Base-by-base conservation (phyloP, 345 rosid species). In the Brassica juncea region DNA sequence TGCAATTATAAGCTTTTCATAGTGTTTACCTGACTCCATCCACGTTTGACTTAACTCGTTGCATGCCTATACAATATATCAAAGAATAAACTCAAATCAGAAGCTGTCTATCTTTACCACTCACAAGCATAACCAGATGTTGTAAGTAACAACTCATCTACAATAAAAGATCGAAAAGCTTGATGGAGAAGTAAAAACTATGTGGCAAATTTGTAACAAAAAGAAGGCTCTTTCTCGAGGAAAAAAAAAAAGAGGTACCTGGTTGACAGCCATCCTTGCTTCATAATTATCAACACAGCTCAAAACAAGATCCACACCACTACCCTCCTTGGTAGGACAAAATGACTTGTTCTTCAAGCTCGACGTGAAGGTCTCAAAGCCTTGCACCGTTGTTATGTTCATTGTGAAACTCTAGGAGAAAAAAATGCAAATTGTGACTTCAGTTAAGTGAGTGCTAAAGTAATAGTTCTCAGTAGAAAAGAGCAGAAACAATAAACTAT, bases 261-360 rank as follows among this genome's bases (percentile, higher is more conserved):
- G 98, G 83, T 95, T 94, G 74, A 94, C 97, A 81, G 91, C 96
- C 98, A 92, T 92, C 80, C 98, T 88, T 8, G 98, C 98, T 89
- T 92, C 98, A 83, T 87, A 92, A 63, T 94, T 94, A 85, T 94
- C 99, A 30, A 94, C 99, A 63, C 99, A 94, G 72, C 98, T 94
- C 83, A 94, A 84, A 82, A 94, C 94, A 86, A 92, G 98, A 86
- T 92, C 96, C 81, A 94, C 97, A 35, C 97, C 94, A 4, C 79
- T 90, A 14, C 94, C 94, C 79, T 90, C 94, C 84, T 90, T 88
- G 76, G 59, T 83, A 28, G 91, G 91, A 84, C 82, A 8, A 79
- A 90, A 92, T 8, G 87, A 75, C 79, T 90, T 92, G 72, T 85
- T 86, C 80, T 21, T 86, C 78, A 95, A 88, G 87, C 96, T 92